A percentile compares a stretch with the other conserved stretches of the same genome.
phyloP scores from a whole-genome alignment of 2,329 filamentous ascomycete genomes.

The Waltergamsia citrina region DNA sequence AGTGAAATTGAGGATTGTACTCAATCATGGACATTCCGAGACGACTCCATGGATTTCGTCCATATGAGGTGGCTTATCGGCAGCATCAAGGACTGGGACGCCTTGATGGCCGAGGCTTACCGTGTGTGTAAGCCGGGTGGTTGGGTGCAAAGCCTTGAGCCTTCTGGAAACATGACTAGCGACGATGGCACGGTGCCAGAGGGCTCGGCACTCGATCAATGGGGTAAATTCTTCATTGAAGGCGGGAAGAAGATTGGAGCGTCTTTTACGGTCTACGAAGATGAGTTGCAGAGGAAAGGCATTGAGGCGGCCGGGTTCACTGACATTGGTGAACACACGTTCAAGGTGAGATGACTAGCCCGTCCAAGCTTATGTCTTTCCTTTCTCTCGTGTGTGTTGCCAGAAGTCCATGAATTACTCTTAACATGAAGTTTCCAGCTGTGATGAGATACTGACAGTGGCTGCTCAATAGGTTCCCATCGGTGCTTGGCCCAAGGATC shows the following conservation, averaged over 20 bases:
- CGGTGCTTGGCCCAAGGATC: constrained; percentile 30
- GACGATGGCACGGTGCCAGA: constrained; percentile 6
- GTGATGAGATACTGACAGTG: background rate
- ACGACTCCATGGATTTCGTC: constrained; percentile 45
- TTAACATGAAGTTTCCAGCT: no score
- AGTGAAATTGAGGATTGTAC: constrained; percentile 10
- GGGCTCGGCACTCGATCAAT: constrained; percentile 3
- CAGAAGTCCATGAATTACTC: no score
- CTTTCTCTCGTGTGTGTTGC: no score
- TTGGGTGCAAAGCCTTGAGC: constrained; percentile 8
- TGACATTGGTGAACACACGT: constrained; percentile 5
- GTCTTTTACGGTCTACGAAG: constrained; percentile 12
- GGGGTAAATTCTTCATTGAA: constrained; percentile 12
- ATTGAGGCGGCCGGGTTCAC: constrained; percentile 8
- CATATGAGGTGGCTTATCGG: constrained; percentile 49
- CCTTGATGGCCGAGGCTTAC: constrained; percentile 30
- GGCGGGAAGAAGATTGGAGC: constrained; percentile 16
- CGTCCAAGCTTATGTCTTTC: no score
- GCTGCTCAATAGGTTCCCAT: constrained; percentile 24
- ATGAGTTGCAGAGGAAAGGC: constrained; percentile 9
- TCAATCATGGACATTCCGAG: constrained; percentile 30
- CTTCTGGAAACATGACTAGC: background rate
- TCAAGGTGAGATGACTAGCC: constrained; percentile 6
- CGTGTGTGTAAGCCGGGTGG: constrained; percentile 7
- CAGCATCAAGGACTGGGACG: constrained; percentile 44